These are phyloP conservation scores for Penicillium paneum DNA, from an alignment of 2,329 filamentous ascomycete species.

Conservation along the genomic window DNA sequence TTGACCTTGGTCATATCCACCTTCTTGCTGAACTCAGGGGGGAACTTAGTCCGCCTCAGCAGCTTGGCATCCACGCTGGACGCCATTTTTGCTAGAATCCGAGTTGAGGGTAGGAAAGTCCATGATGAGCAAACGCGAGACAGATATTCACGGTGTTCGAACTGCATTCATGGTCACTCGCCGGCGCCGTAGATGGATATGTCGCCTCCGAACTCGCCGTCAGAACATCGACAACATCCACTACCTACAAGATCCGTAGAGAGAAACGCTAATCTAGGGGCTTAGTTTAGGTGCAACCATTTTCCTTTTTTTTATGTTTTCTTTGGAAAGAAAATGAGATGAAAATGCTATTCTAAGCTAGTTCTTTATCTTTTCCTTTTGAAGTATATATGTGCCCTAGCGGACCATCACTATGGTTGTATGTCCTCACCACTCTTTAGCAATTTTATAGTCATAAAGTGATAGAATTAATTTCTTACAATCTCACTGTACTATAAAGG, in stretches of 20 bases:
- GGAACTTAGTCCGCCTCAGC: constrained; percentile 87
- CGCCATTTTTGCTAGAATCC: constrained; percentile 57
- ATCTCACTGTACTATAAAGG: accelerated
- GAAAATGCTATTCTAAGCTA: not conserved
- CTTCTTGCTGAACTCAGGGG: constrained; percentile 87
- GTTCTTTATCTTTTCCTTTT: not conserved
- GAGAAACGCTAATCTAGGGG: not conserved
- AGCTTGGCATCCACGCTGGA: constrained; percentile 85
- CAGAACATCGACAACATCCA: not conserved
- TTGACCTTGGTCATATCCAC: constrained; percentile 98
- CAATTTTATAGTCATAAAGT: not conserved
- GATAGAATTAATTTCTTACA: not conserved
- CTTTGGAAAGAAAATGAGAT: not conserved
- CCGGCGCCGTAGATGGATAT: not conserved
- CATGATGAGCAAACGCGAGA: not conserved
- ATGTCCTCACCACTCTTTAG: not conserved
- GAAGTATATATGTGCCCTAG: not conserved
- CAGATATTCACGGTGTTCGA: not conserved
- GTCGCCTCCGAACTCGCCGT: not conserved
- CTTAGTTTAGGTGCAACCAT: too few species aligned
- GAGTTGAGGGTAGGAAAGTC: not conserved
- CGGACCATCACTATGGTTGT: too few species aligned
- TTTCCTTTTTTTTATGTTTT: not conserved
- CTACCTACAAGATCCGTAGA: too few species aligned
- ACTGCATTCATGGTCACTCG: not conserved